Evolutionary conservation across 257 asterid genomes (phyloP), one percentile per base, ranked within the genome.

Genomic region (Capsicum pubescens): DNA sequence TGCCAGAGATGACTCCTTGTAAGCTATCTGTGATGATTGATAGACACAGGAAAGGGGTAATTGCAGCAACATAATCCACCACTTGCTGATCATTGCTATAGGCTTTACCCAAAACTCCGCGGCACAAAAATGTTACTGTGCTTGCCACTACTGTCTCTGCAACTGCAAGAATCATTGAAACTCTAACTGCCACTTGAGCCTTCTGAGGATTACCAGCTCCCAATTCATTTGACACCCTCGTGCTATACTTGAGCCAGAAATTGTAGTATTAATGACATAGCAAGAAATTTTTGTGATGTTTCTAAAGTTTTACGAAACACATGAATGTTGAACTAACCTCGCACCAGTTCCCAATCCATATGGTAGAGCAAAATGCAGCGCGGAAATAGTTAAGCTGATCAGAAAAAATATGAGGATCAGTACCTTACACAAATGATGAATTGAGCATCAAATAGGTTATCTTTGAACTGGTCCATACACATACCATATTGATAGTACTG

Each of bases 401-500:
- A 39, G 36, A 19, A 35, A 85, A 19, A 79, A 21, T 35, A 44
- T 5, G 66, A 60, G 72, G 16, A 61, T 42, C 21, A 15, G 58
- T n/a, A 46, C 14, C 44, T 44, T 12, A 78, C n/a, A 80, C 11
- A 60, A 57, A 2, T 8, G 0, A 60, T 0, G 4, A 58, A 32
- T 42, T 11, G 17, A 36, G 8, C 83, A 80, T 50, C 11, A n/a
- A 39, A 50, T 14, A 26, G 61, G 3, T 36, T 32, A 32, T 10
- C 12, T 1, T 1, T 57, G 66, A 54, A 58, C 16, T 67, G 81
- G 14, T 21, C 63, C 46, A 76, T 4, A 52, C 63, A 8, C 63
- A 8, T 90, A 91, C 97, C 98, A 90, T 80, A 91, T 89, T 12
- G 94, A 89, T 13, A 94, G 84, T 13, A 92, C 93, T 64, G 97